A percentile compares a stretch with the other conserved stretches of the same genome.
These are phyloP conservation scores for Ophiosphaerella herpotricha DNA, from an alignment of 2,329 filamentous ascomycete species.

Conservation along the genomic window DNA sequence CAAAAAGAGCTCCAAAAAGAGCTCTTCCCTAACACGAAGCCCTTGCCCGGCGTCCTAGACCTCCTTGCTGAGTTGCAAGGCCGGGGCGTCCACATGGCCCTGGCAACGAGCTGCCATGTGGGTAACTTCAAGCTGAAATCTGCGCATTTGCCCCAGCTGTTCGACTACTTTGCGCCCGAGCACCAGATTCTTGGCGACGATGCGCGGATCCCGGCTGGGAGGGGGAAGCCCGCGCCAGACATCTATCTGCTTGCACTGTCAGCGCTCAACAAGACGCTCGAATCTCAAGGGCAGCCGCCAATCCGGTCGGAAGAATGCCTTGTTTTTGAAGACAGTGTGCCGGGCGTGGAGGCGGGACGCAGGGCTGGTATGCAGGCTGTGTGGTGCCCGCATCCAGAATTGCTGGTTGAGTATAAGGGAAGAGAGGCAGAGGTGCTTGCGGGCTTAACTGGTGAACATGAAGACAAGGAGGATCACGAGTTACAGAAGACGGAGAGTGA, in stretches of 20 bases:
- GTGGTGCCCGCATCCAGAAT: slow-evolving; percentile 84
- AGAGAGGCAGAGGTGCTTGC: slow-evolving; percentile 82
- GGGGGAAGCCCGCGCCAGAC: slow-evolving; percentile 94
- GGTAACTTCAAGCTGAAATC: slow-evolving; percentile 81
- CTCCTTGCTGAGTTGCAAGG: slow-evolving; percentile 67
- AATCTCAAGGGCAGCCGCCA: slow-evolving; percentile 60
- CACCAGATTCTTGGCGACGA: slow-evolving; percentile 87
- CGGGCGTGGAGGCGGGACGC: slow-evolving; percentile 86
- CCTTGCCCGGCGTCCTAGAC: slow-evolving; percentile 76
- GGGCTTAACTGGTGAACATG: slow-evolving; percentile 74
- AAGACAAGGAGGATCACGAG: slow-evolving; percentile 55
- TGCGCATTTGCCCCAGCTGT: slow-evolving; percentile 56
- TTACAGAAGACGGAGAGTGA: slow-evolving; percentile 43
- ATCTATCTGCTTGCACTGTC: slow-evolving; percentile 88
- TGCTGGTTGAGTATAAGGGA: slow-evolving; percentile 76
- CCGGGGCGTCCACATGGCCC: slow-evolving; percentile 73
- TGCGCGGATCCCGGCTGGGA: slow-evolving; percentile 70
- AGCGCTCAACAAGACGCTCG: slow-evolving; percentile 78
- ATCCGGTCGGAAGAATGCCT: slow-evolving; percentile 86
- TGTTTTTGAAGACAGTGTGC: slow-evolving; percentile 94
- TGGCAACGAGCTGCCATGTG: slow-evolving; percentile 79
- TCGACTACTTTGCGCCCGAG: slow-evolving; percentile 69
- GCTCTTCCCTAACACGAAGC: slow-evolving; percentile 74
- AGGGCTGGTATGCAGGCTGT: slow-evolving; percentile 93
- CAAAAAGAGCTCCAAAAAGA: slow-evolving; percentile 68